These are phyloP conservation scores for Tylopilus vinaceipallidus DNA, from an alignment of 768 basidiomycete species.

Conservation along the genomic window DNA sequence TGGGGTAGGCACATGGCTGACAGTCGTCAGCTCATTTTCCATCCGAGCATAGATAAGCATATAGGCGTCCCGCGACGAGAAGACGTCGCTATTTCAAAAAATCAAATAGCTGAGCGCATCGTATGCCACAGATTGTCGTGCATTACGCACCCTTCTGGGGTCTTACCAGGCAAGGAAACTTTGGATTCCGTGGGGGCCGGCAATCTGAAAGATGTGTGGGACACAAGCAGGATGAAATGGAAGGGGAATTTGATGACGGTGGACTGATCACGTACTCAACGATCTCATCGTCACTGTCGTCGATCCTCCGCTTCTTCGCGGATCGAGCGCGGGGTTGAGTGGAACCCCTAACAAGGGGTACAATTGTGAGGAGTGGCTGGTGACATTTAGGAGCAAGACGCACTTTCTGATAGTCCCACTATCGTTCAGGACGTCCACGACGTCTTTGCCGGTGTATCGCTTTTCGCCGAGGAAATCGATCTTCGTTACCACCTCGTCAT, in stretches of 20 bases:
- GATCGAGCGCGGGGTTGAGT: slow-evolving; percentile 38
- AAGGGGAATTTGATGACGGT: slow-evolving; percentile 13
- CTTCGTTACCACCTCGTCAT: slow-evolving; percentile 80
- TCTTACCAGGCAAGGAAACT: slow-evolving; percentile 23
- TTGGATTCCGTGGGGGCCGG: slow-evolving; percentile 19
- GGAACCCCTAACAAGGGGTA: slow-evolving; percentile 15
- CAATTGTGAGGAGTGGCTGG: slow-evolving; percentile 1
- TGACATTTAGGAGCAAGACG: slow-evolving; percentile 7
- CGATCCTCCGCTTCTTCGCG: slow-evolving; percentile 49
- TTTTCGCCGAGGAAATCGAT: slow-evolving; percentile 55
- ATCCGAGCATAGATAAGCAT: slow-evolving; percentile 87
- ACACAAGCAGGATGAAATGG: slow-evolving; percentile 17
- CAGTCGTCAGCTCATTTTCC: slow-evolving; percentile 15
- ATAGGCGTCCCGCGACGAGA: slow-evolving; percentile 83
- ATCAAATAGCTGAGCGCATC: slow-evolving; percentile 20
- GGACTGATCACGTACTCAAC: slow-evolving; percentile 26
- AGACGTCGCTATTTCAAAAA: slow-evolving; percentile 41
- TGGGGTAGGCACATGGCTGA: slow-evolving; percentile 15
- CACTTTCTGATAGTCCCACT: slow-evolving; percentile 28
- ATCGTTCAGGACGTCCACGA: slow-evolving; percentile 26
- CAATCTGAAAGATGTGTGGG: slow-evolving; percentile 18
- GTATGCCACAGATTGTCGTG: slow-evolving; percentile 56
- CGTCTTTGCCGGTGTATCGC: slow-evolving; percentile 30
- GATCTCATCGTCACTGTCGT: slow-evolving; percentile 58
- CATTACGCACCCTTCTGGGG: slow-evolving; percentile 75